Evolutionary conservation across 2,329 filamentous ascomycete genomes (phyloP), one percentile per base, ranked within the genome.

Genomic region (Colletotrichum lini): DNA sequence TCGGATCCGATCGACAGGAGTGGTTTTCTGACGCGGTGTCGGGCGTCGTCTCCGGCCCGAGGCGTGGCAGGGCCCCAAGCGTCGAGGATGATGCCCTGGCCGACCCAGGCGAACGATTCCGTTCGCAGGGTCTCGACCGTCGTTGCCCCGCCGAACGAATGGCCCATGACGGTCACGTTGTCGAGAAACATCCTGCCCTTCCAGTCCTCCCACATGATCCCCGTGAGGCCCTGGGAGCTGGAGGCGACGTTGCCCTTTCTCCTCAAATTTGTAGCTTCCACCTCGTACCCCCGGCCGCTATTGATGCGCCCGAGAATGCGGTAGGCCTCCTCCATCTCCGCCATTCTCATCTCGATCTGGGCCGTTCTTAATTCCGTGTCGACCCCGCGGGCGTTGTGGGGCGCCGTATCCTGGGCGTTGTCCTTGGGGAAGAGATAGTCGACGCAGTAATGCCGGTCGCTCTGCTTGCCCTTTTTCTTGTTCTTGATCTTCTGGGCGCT

Each of bases 101-200:
- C 84, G 26, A 92, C 81, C 79, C 88, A 91, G 10, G 82, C 75
- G 70, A 91, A 82, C 26, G 88, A 83, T 35, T 82, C 79, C 61
- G 88, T 83, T 23, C 91, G 83, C 44, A 91, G 82, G 6, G 90
- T 83, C 75, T 92, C 89, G 2, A 91, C 85, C 0, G 88, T 85
- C 0, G 90, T 92, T 10, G 90, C 90, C 2, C 89, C 90, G 21
- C 91, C 91, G 74, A 93, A 93, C 1, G 89, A 91, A 76, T 93
- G 91, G 0, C 91, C 90, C 74, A 91, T 87, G 70, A 88, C 84
- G 1, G 90, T 92, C 21, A 91, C 87, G 59, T 88, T 84, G 13
- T 72, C 60, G 5, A 89, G 79, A 65, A 88, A 84, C 70, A 93
- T 87, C 3, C 88, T 81, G 2, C 82, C 81, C 69, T 84, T 84